Base-by-base conservation (phyloP, 2,329 filamentous ascomycete genomes). In the Epichloe uncinata region DNA sequence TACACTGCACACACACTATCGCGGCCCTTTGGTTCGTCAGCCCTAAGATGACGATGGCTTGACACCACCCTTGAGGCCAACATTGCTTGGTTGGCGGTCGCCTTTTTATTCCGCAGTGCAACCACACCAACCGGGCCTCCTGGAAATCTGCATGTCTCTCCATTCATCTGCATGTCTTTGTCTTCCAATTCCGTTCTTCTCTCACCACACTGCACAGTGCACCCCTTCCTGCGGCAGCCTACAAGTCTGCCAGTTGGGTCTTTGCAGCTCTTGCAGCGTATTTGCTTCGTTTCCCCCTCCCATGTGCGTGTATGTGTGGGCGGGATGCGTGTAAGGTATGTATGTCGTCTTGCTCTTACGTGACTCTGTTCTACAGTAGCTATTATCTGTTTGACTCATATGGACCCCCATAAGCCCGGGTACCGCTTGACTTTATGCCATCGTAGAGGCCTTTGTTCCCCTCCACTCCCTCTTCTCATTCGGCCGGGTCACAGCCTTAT, bases 1-100 rank as follows among this genome's bases (percentile, higher is more conserved):
- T 8, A 26, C 35, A 36, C 12, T 36, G 15, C 13, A 30, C 26
- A 9, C 8, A 30, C 4, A 35, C 37, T 34, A 34, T 48, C 16
- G 45, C 26, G 22, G 35, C 34, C 43, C 49, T 22, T 45, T 36
- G 51, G 48, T 47, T 52, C 45, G 51, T 52, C 51, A 48, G 48
- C 48, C 51, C 48, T 50, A 52, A 48, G 34, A 45, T 45, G 48
- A 48, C 44, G n/a, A 34, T n/a, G n/a, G 8, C 36, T 12, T 5
- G 15, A 33, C 15, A 20, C 35, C 40, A 33, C 36, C 35, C 40
- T 22, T 37, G 49, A 47, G 47, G 38, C 50, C 47, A 52, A 44
- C 41, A 40, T 22, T 37, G 36, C 11, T 30, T 42, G 48, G 22
- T 8, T 26, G 22, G 22, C 22, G 7, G 20, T 41, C 26, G 9